Evolutionary conservation across 176 grass and related monocot species (phyloP), one percentile per base, ranked within the genome.

Genomic region (Thalia dealbata): DNA sequence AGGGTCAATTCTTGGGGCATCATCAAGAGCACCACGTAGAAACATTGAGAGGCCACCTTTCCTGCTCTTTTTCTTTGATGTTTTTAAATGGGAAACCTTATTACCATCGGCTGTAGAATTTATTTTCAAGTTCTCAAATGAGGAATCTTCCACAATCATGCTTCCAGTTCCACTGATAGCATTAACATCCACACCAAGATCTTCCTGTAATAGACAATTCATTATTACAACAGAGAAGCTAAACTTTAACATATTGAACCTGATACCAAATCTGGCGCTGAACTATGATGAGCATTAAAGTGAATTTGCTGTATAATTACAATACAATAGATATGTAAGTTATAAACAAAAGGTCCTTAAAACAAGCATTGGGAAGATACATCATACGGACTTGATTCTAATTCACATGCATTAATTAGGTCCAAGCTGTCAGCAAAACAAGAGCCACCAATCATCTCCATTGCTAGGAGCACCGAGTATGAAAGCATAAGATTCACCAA

Each of bases 41-140:
- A 99, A 99, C 83, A 93, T 68, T 13, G 95, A 99, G 50, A 99
- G 50, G 23, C 95, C 95, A 67, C 90, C 95, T 87, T 93, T 99
- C 74, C 82, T 86, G 25, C 88, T 93, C 69, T 99, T 99, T 86
- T 99, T 99, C 67, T 93, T 99, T 32, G 83, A 86, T 67, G 83
- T 75, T 69, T 38, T 80, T 77, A 68, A 75, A 18, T 63, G 71
- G 21, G 82, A 77, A 78, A 52, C 74, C 84, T 88, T 93, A 69
- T 81, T 80, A 41, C 71, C 61, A 72, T 76, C 55, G 22, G 79
- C 52, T 85, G 71, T 81, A 75, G 81, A 75, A 55, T 72, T 79
- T 50, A 41, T 58, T 78, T 80, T 81, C 63, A 79, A 62, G 65
- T 70, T 81, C 25, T 76, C 73, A 27, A 81, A 82, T 52, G 79